These are phyloP conservation scores for Boletus patriciae DNA, from an alignment of 768 basidiomycete species.

Conservation along the genomic window DNA sequence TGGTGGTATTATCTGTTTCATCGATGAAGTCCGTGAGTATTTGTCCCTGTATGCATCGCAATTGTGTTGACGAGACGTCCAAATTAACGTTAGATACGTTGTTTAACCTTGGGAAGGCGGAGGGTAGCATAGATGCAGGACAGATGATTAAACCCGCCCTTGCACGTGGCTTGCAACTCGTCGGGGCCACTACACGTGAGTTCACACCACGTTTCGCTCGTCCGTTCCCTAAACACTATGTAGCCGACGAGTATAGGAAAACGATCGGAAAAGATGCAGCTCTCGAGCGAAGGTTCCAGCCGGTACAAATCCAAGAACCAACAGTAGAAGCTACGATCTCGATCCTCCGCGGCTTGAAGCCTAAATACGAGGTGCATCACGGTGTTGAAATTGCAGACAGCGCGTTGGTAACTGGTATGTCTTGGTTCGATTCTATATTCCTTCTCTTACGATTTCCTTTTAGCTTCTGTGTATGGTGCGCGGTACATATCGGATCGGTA, in stretches of 20 bases:
- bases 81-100: conserved; percentile 52
- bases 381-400: conserved; percentile 90
- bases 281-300: conserved; percentile 88
- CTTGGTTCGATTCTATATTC: neutral
- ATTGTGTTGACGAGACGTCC: neutral
- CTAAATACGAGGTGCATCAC: conserved; percentile 88
- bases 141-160: conserved; percentile 93
- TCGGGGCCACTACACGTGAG: conserved; percentile 88
- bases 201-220: conserved; percentile 4
- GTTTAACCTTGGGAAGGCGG: conserved; percentile 87
- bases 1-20: conserved; percentile 86
- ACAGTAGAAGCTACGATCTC: conserved; percentile 81
- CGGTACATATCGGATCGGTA: conserved; percentile 87
- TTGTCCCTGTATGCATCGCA: neutral
- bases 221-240: neutral
- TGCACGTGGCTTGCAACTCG: conserved; percentile 82
- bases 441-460: neutral
- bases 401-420: conserved; percentile 78
- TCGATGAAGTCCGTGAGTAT: conserved; percentile 87
- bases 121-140: conserved; percentile 89
- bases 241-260: conserved; percentile 84
- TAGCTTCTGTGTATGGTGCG: conserved; percentile 80
- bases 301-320: conserved; percentile 85
- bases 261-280: conserved; percentile 92
- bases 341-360: conserved; percentile 83